Conservation (phyloP, 1,284 basidiomycete genomes). For the Malassezia dermatis region DNA sequence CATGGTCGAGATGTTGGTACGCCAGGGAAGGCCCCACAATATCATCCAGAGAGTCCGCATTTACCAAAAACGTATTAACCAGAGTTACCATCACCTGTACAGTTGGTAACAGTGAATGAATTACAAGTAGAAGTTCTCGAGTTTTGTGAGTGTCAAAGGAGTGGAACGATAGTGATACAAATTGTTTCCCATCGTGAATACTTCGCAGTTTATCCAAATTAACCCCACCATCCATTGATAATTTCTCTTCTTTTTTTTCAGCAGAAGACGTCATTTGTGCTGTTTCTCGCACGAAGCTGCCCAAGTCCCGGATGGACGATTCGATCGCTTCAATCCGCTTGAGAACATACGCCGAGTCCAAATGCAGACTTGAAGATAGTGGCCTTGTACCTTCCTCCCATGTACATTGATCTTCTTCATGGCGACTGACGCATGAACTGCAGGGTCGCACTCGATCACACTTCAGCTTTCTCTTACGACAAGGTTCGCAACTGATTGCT, state of each 20-base stretch:
- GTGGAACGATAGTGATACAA: neutral
- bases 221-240: neutral
- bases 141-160: neutral
- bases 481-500: neutral
- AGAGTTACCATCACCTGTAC: neutral
- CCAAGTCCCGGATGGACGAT: neutral
- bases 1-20: neutral
- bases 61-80: neutral
- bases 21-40: neutral
- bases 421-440: neutral
- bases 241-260: too few species aligned
- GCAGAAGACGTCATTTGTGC: neutral
- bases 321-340: neutral
- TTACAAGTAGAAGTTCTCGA: neutral
- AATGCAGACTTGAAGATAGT: neutral
- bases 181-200: neutral
- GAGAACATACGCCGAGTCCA: neutral
- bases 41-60: neutral
- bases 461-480: neutral
- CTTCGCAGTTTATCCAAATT: neutral
- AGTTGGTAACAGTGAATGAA: neutral
- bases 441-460: neutral
- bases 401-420: neutral
- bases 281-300: too few species aligned
- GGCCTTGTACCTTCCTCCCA: neutral